Evolutionary conservation across 2,329 filamentous ascomycete species (phyloP).

Genomic region (Monosporascus sp.): DNA sequence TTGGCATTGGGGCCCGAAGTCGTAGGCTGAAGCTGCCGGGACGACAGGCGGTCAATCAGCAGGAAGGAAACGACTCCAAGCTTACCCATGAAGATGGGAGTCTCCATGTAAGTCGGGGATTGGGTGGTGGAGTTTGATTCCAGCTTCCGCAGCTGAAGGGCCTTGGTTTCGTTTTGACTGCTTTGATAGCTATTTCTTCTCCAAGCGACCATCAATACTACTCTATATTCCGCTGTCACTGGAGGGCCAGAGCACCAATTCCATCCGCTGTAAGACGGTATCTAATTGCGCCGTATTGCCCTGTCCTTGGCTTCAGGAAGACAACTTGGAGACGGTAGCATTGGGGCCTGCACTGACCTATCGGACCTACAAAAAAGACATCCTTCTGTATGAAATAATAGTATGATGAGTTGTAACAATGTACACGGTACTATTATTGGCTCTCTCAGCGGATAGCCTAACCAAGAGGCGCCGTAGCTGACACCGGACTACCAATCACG

Average conservation of each 20-base stretch:
- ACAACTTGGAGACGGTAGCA: no score
- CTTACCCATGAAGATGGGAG: not conserved
- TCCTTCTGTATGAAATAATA: no score
- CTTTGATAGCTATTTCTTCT: not conserved
- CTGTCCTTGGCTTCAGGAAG: no score
- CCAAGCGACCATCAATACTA: not conserved
- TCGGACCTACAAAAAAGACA: no score
- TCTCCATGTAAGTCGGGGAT: not conserved
- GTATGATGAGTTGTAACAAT: no score
- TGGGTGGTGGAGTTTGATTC: not conserved
- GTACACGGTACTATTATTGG: no score
- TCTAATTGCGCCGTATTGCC: not conserved
- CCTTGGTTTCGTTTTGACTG: not conserved
- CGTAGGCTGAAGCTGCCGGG: not conserved
- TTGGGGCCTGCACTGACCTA: no score
- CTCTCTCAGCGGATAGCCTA: no score
- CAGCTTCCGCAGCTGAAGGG: not conserved
- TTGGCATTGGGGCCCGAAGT: not conserved
- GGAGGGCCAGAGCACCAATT: not conserved
- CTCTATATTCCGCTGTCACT: not conserved
- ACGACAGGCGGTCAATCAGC: not conserved
- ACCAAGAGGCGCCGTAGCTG: no score
- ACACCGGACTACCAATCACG: no score
- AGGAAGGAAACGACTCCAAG: not conserved
- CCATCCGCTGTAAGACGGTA: not conserved